phyloP scores from a whole-genome alignment of 75 land plant species.

The Cupressus sempervirens region DNA sequence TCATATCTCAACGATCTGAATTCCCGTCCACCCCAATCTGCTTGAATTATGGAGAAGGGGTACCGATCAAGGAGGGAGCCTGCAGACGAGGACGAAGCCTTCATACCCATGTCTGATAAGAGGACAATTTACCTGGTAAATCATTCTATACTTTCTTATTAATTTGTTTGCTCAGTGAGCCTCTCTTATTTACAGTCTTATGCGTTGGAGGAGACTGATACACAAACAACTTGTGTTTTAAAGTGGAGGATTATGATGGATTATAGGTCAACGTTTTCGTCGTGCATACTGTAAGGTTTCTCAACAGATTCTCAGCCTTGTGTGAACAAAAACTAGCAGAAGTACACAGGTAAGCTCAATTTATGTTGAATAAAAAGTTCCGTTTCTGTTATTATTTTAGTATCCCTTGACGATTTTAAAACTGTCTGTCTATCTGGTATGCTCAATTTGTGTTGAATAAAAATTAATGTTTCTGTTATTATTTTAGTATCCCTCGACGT shows the following conservation, averaged over 20 bases:
- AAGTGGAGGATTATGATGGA: slow-evolving; percentile 2
- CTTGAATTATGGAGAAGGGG: neutral
- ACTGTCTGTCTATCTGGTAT: neutral
- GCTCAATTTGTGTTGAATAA: neutral
- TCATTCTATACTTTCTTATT: neutral
- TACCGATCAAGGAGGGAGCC: neutral
- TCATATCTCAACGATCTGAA: too few species aligned
- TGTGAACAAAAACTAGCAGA: slow-evolving; percentile 10
- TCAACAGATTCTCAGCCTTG: slow-evolving; percentile 7
- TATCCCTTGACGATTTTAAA: neutral
- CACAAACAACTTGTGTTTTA: neutral
- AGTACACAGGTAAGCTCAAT: slow-evolving; percentile 8
- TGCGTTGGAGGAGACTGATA: neutral
- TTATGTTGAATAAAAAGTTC: neutral
- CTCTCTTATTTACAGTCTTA: neutral
- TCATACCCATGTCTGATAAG: slow-evolving; percentile 8
- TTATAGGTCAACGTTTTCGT: slow-evolving; percentile 4
- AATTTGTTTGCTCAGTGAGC: neutral
- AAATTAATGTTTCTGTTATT: neutral
- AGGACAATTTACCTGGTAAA: slow-evolving; percentile 8
- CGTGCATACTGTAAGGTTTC: slow-evolving; percentile 1
- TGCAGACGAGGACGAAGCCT: slow-evolving; percentile 1
- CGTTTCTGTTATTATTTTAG: neutral
- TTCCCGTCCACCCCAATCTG: neutral
- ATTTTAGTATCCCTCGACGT: neutral